Evolutionary conservation across 139 green algal genomes (phyloP).

Genomic region (Chlorella sp.): DNA sequence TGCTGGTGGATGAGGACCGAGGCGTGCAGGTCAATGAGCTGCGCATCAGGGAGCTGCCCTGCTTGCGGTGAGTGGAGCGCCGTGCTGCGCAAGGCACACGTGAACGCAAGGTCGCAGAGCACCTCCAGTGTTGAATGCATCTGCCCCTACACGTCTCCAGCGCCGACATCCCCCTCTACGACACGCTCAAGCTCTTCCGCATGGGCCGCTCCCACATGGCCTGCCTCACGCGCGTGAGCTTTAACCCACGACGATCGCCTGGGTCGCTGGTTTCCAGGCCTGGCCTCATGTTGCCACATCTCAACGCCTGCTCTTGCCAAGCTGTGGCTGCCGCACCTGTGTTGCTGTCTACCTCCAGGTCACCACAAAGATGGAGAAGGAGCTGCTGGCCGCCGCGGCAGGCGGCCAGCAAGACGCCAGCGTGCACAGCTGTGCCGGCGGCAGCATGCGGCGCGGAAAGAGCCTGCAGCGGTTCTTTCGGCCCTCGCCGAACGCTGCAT

Average conservation of each 20-base stretch:
- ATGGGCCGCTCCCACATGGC: conserved; percentile 88
- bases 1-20: conserved; percentile 45
- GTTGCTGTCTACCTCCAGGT: background rate
- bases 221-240: conserved; percentile 56
- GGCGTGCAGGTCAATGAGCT: conserved; percentile 20
- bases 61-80: conserved; percentile 8
- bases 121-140: too few relatives aligned
- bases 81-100: background rate
- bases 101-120: background rate
- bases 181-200: conserved; percentile 90
- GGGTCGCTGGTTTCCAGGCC: background rate
- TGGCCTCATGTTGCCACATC: too few relatives aligned
- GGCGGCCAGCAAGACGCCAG: background rate
- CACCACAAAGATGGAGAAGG: background rate
- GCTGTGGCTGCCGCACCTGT: background rate
- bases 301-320: background rate
- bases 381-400: background rate
- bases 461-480: background rate
- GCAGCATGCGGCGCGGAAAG: background rate
- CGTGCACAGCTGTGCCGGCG: background rate
- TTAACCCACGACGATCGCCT: background rate
- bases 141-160: background rate
- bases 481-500: background rate
- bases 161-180: conserved; percentile 71
- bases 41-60: conserved; percentile 45